Evolutionary conservation across 2,329 filamentous ascomycete species (phyloP).

Genomic region (Chrysosporium keratinophilum): DNA sequence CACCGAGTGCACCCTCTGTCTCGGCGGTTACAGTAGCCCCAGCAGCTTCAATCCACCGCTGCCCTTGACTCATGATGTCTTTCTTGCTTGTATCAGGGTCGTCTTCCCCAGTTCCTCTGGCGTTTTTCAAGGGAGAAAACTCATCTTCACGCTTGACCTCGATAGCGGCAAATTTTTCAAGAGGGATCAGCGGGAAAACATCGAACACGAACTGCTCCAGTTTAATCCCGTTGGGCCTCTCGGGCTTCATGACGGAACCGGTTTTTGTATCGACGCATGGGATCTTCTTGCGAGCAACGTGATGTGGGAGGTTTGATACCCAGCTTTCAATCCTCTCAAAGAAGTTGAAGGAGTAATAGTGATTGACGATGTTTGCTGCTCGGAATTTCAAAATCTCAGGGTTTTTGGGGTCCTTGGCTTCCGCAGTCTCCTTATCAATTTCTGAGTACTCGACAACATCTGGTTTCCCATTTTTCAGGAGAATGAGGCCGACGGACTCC

Average conservation of each 20-base stretch:
- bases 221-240: conserved; percentile 96
- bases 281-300: conserved; percentile 98
- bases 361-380: conserved; percentile 98
- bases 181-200: conserved; percentile 78
- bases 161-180: conserved; percentile 87
- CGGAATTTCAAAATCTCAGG: conserved; percentile 82
- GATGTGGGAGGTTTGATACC: conserved; percentile 79
- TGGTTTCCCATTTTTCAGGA: conserved; percentile 89
- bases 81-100: conserved; percentile 85
- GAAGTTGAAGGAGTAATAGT: conserved; percentile 96
- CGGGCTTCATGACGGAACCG: conserved; percentile 75
- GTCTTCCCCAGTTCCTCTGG: conserved; percentile 73
- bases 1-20: conserved; percentile 49
- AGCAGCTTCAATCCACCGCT: conserved; percentile 70
- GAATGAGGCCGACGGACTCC: conserved; percentile 87
- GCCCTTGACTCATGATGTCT: conserved; percentile 83
- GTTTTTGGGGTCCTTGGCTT: conserved; percentile 75
- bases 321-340: conserved; percentile 81
- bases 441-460: conserved; percentile 98
- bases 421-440: conserved; percentile 79
- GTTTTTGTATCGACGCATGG: conserved; percentile 66
- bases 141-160: conserved; percentile 96
- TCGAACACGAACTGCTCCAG: conserved; percentile 99
- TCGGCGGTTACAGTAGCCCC: conserved; percentile 65
- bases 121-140: conserved; percentile 95